Conservation (phyloP, 148 eudicot genomes). For the Chenopodium berlandieri region DNA sequence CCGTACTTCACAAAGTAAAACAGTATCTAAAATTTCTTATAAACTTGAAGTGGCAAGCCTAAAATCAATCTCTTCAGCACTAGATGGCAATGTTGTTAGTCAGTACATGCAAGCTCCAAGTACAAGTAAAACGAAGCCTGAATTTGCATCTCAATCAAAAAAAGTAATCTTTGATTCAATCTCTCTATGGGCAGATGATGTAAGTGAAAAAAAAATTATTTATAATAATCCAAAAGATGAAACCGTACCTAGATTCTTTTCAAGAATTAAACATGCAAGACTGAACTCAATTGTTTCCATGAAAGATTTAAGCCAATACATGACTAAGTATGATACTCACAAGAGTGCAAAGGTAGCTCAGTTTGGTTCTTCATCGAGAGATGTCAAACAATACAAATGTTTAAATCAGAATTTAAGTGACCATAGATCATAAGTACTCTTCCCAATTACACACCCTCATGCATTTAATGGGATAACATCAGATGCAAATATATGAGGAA, state of each 20-base stretch:
- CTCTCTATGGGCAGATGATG: neutral
- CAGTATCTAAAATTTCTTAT: neutral
- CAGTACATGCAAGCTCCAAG: neutral
- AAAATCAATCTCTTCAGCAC: neutral
- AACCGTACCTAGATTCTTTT: too few species aligned
- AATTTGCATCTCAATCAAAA: neutral
- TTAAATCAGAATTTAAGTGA: neutral
- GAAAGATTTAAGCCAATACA: neutral
- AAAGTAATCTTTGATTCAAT: neutral
- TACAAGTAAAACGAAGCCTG: neutral
- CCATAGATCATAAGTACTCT: neutral
- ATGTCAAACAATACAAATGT: neutral
- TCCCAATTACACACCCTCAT: neutral
- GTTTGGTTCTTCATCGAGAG: neutral
- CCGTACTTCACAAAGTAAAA: neutral
- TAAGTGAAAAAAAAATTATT: too few species aligned
- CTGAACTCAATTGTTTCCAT: neutral
- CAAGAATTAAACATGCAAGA: neutral
- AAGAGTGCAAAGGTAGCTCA: neutral
- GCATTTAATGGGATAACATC: neutral
- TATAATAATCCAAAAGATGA: too few species aligned
- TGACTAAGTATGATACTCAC: neutral
- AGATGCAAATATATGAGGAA: too few species aligned
- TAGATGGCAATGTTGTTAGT: neutral
- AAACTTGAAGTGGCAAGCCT: neutral